phyloP scores from a whole-genome alignment of 2,329 filamentous ascomycete species.

The Claviceps arundinis region DNA sequence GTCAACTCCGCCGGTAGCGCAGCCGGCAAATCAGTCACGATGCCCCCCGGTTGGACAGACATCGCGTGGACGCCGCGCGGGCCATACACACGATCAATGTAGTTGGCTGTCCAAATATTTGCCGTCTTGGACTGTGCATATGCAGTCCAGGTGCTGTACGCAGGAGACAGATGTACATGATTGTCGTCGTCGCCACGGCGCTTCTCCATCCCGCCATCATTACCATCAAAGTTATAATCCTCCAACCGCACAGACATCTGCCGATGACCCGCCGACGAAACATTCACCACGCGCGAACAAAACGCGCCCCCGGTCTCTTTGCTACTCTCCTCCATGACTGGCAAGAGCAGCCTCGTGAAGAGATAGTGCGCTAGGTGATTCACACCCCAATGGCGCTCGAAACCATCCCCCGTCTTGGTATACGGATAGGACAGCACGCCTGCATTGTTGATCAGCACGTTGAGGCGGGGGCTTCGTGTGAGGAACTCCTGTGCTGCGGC shows the following conservation, averaged over 20 bases:
- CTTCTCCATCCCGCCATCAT: not conserved
- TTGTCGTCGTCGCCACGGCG: too few species aligned
- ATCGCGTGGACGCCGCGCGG: conserved; percentile 25
- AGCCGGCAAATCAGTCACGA: not conserved
- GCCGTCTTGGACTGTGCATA: conserved; percentile 37
- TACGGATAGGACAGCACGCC: not conserved
- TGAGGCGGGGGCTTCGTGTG: conserved; percentile 4
- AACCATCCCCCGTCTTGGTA: not conserved
- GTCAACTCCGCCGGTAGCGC: not conserved
- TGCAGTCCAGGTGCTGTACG: conserved; percentile 17
- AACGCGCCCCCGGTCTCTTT: conserved; percentile 26
- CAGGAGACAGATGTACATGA: not conserved
- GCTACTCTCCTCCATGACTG: conserved; percentile 14
- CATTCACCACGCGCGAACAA: conserved; percentile 25
- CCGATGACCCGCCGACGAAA: conserved; percentile 4
- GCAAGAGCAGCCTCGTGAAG: conserved; percentile 24
- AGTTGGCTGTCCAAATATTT: conserved; percentile 35
- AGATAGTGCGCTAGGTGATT: conserved; percentile 43
- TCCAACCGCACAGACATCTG: not conserved
- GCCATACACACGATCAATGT: conserved; percentile 34
- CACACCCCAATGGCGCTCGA: conserved; percentile 32
- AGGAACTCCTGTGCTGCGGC: not conserved
- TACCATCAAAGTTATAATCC: not conserved
- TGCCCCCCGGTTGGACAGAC: conserved; percentile 23
- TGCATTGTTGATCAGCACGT: conserved; percentile 2